Evolutionary conservation across 768 basidiomycete genomes (phyloP), one percentile per base, ranked within the genome.

Genomic region (Leccinellum albellum): DNA sequence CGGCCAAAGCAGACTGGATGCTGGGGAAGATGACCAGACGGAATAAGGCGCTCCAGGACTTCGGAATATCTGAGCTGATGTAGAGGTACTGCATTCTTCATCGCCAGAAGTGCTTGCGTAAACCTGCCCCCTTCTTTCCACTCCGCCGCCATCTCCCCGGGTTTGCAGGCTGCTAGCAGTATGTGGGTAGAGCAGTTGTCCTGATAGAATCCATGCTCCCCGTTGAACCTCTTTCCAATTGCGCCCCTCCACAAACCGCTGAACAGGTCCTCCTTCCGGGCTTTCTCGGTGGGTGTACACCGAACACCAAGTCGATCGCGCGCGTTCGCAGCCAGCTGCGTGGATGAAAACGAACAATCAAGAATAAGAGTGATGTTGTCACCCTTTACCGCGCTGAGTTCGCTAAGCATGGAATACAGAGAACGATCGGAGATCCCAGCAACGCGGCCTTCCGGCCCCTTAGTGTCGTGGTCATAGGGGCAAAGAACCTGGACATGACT

Each of bases 391-490:
- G 71, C 70, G 17, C 77, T 73, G 40, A 89, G 78, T 52, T 86
- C 82, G 52, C 65, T 62, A n/a, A 89, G 70, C 76, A 88, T 80
- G 37, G 85, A 79, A 42, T 78, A 76, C 54, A 89, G 72, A 10
- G 87, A 86, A 50, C 82, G 81, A 70, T 87, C 86, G 46, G 85
- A 85, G 58, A 89, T 85, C 24, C 86, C 87, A 8, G 83, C 78
- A 57, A 82, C 71, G 10, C 82, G 70, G 2, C 81, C 80, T 29
- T 77, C 71, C 7, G 73, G 63, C 14, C 69, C 66, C 57, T 76
- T 81, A 31, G 78, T 79, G 53, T 86, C 84, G 55, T 85, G 81
- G 63, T 89, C 87, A 61, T 85, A 82, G 21, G 88, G 77, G 67
- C 86, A 88, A 31, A 89, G 66, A 54, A 87, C 78, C 61, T 88